These are phyloP conservation scores for Paratrimastix pyriformis DNA, from an alignment of 78 protist species.

Conservation along the genomic window DNA sequence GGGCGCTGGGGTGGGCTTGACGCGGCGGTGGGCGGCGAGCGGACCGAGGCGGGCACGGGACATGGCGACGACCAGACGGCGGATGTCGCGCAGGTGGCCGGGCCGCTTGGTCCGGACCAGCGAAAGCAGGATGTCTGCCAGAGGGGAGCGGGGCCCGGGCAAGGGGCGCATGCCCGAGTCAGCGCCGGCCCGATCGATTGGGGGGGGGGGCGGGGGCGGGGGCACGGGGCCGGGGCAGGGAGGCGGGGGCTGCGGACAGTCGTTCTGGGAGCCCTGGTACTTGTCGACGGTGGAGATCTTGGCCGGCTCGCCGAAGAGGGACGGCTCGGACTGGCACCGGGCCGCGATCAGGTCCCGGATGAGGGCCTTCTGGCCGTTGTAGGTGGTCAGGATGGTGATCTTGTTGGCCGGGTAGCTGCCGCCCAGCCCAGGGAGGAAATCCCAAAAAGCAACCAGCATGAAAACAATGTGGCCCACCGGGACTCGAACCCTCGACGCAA, in stretches of 20 bases:
- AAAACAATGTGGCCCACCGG: no score
- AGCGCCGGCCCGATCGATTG: no score
- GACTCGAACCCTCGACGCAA: no score
- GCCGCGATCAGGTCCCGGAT: slow-evolving; percentile 32
- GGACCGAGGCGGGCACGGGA: slow-evolving; percentile 90
- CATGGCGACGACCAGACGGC: slow-evolving; percentile 74
- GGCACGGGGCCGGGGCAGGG: background rate
- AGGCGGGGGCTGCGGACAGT: slow-evolving; percentile 31
- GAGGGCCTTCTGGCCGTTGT: slow-evolving; percentile 82
- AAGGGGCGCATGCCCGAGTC: no score
- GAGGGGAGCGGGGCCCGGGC: no score
- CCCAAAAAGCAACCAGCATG: slow-evolving; percentile 2
- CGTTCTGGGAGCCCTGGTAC: slow-evolving; percentile 91
- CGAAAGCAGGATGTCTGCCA: slow-evolving; percentile 66
- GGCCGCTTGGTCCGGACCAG: slow-evolving; percentile 74
- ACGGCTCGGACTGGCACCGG: background rate
- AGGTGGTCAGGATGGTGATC: slow-evolving; percentile 82
- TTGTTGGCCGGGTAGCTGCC: slow-evolving; percentile 48
- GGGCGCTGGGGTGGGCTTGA: no score
- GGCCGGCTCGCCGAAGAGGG: slow-evolving; percentile 56
- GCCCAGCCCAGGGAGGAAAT: background rate
- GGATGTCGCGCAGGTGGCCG: slow-evolving; percentile 82
- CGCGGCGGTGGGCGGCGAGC: no score
- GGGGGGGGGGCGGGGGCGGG: background rate
- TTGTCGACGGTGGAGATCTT: slow-evolving; percentile 78